A percentile compares a stretch with the other conserved stretches of the same genome.
Conservation (phyloP, 208 protist genomes). For the Trypanosoma boissoni region DNA sequence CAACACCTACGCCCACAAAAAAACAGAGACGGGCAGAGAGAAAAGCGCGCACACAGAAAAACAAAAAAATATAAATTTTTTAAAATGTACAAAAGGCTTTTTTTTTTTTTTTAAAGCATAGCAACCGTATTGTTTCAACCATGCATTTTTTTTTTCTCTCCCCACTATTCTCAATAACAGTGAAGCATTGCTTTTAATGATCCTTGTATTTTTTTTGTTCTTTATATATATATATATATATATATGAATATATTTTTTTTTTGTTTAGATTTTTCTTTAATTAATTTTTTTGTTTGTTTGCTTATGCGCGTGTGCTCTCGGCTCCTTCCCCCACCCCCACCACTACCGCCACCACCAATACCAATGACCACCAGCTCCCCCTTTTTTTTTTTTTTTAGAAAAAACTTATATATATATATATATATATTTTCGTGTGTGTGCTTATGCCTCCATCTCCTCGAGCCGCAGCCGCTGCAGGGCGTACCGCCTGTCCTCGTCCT, state of each 20-base stretch:
- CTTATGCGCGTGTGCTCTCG: not conserved
- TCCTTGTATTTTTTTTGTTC: not conserved
- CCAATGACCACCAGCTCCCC: not conserved
- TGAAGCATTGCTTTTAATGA: too few relatives aligned
- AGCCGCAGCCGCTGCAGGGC: constrained; percentile 1
- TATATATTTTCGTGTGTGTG: not conserved
- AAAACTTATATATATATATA: not conserved
- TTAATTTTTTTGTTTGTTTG: constrained; percentile 6
- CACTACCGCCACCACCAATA: too few relatives aligned
- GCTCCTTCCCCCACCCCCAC: too few relatives aligned
- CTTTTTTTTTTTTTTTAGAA: not conserved
- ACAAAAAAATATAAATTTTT: constrained; percentile 11
- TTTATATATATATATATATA: not conserved
- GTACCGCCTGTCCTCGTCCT: not conserved
- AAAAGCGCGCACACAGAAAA: constrained; percentile 1
- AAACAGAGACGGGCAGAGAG: not conserved
- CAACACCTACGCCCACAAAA: not conserved
- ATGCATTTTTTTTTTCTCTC: too few relatives aligned
- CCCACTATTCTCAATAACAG: too few relatives aligned
- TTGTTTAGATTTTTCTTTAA: constrained; percentile 11
- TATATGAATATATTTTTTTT: constrained; percentile 3
- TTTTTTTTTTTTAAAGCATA: too few relatives aligned
- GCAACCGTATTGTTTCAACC: too few relatives aligned
- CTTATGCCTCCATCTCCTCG: constrained; percentile 1
- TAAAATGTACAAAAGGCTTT: constrained; percentile 8